These are phyloP conservation scores for Coleophoma eucalyptorum DNA, from an alignment of 2,329 filamentous ascomycete species.

Conservation along the genomic window DNA sequence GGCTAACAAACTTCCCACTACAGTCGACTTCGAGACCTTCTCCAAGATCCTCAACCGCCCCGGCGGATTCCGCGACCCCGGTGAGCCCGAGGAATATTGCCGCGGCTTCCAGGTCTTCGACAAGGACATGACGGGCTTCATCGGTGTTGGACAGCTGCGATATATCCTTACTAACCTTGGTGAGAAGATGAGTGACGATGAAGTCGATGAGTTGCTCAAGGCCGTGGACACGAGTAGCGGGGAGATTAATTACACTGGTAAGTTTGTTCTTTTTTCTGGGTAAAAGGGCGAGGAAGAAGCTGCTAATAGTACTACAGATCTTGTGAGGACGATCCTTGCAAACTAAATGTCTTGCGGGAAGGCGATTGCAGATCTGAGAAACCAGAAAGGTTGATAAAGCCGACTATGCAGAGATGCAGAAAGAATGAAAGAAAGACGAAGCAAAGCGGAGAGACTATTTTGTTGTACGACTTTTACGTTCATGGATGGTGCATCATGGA, in stretches of 20 bases:
- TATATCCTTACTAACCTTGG: constrained; percentile 97
- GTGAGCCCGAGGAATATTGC: constrained; percentile 97
- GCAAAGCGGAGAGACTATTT: constrained; percentile 7
- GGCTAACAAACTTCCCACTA: background rate
- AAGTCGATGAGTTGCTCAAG: constrained; percentile 98
- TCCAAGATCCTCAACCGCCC: constrained; percentile 95
- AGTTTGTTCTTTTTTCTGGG: constrained; percentile 25
- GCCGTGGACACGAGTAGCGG: constrained; percentile 93
- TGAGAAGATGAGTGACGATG: constrained; percentile 99
- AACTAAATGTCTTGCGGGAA: constrained; percentile 52
- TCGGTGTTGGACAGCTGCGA: constrained; percentile 94
- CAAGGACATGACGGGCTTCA: constrained; percentile 97
- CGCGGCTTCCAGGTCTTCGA: constrained; percentile 99
- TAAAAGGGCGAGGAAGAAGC: background rate
- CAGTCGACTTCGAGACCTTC: constrained; percentile 98
- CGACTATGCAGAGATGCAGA: constrained; percentile 4
- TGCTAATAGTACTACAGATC: constrained; percentile 46
- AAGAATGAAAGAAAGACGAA: no score
- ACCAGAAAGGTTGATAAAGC: no score
- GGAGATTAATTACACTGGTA: constrained; percentile 97
- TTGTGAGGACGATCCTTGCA: constrained; percentile 82
- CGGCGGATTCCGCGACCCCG: constrained; percentile 95
- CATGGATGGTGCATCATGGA: constrained; percentile 1
- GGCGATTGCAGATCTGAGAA: background rate
- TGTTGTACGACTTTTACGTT: constrained; percentile 13